Conservation (phyloP, 1,139 yeast species). For the Hansenula lynferdii region DNA sequence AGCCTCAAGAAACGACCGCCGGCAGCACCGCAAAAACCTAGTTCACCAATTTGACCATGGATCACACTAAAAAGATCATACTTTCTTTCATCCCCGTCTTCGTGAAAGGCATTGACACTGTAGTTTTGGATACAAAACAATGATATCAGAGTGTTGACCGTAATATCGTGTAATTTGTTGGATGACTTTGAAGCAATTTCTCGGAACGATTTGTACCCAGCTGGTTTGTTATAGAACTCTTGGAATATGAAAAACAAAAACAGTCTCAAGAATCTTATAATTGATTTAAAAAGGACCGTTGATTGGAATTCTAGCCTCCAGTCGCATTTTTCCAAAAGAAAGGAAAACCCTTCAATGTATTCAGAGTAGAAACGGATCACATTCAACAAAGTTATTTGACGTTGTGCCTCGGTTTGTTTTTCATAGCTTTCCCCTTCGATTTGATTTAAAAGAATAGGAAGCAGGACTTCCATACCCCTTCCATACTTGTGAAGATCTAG, state of each 20-base stretch:
- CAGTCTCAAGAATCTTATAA: conserved; percentile 27
- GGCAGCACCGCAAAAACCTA: conserved; percentile 64
- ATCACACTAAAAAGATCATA: conserved; percentile 46
- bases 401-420: conserved; percentile 15
- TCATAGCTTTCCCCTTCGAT: conserved; percentile 27
- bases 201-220: conserved; percentile 22
- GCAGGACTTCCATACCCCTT: conserved; percentile 50
- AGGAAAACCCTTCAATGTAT: conserved; percentile 26
- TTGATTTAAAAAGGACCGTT: background rate
- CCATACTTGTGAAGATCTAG: conserved; percentile 38
- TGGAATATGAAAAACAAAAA: conserved; percentile 28
- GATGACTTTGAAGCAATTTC: conserved; percentile 27
- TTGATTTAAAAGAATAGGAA: conserved; percentile 37
- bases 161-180: conserved; percentile 47
- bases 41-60: conserved; percentile 70
- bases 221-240: conserved; percentile 4
- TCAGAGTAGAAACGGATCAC: conserved; percentile 45
- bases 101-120: background rate
- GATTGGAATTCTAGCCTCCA: conserved; percentile 16
- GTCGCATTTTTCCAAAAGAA: conserved; percentile 11
- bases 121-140: conserved; percentile 24
- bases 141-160: conserved; percentile 39
- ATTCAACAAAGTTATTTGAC: conserved; percentile 30
- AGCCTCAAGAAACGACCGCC: conserved; percentile 59
- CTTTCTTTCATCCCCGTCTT: background rate